These are phyloP conservation scores for Cystobasidium ongulense DNA, from an alignment of 768 basidiomycete species.

Conservation along the genomic window DNA sequence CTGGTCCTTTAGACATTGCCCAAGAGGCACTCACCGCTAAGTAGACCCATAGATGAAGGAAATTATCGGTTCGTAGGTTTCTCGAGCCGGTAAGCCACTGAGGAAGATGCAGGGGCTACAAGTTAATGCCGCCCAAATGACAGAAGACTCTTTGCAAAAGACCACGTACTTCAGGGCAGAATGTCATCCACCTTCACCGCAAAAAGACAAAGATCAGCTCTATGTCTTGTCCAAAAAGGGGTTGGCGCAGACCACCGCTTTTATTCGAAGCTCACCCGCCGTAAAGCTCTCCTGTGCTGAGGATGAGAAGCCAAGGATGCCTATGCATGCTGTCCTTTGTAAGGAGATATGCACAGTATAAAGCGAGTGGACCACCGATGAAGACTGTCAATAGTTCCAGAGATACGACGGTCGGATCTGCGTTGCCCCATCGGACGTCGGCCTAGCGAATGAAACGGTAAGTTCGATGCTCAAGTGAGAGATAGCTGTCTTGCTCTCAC, in stretches of 20 bases:
- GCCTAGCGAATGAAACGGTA: neutral
- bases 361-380: slow-evolving; percentile 24
- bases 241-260: neutral
- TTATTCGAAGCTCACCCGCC: slow-evolving; percentile 23
- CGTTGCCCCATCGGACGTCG: slow-evolving; percentile 29
- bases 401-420: slow-evolving; percentile 22
- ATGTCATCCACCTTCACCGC: slow-evolving; percentile 22
- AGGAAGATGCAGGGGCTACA: neutral
- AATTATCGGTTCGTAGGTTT: slow-evolving; percentile 22
- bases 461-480: neutral
- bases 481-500: neutral
- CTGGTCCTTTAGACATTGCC: neutral
- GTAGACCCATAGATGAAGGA: slow-evolving; percentile 30
- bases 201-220: neutral
- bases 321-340: slow-evolving; percentile 2
- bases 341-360: slow-evolving; percentile 24
- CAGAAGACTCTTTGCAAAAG: too few species aligned
- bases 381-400: slow-evolving; percentile 23
- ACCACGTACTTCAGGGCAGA: slow-evolving; percentile 27
- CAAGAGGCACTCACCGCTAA: neutral
- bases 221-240: neutral
- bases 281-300: slow-evolving; percentile 23
- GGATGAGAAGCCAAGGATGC: slow-evolving; percentile 27
- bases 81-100: slow-evolving; percentile 29
- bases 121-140: too few species aligned